Conservation (phyloP, 306 rosid genomes). For the Trifolium dubium region DNA sequence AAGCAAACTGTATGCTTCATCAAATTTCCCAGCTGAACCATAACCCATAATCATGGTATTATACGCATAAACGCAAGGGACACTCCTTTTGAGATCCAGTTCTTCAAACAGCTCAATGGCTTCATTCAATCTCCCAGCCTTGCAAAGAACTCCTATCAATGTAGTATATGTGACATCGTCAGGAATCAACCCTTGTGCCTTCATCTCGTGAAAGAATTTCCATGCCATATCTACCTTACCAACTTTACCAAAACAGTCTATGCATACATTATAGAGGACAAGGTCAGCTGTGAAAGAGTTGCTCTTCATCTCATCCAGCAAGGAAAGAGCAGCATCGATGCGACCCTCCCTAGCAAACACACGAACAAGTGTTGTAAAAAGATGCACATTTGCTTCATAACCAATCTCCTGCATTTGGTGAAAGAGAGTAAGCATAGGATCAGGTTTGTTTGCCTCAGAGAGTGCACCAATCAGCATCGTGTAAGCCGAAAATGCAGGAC, state of each 20-base stretch:
- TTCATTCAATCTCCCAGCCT: constrained; percentile 73
- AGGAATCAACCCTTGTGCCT: constrained; percentile 67
- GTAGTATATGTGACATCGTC: constrained; percentile 90
- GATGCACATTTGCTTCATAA: constrained; percentile 76
- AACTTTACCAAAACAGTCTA: constrained; percentile 87
- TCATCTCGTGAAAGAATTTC: constrained; percentile 97
- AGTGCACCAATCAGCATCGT: constrained; percentile 86
- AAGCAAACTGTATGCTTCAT: constrained; percentile 80
- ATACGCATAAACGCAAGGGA: constrained; percentile 95
- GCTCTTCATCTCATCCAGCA: constrained; percentile 93
- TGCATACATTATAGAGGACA: constrained; percentile 91
- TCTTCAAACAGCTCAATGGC: constrained; percentile 83
- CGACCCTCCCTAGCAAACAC: constrained; percentile 77
- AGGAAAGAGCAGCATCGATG: constrained; percentile 85
- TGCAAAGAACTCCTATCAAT: constrained; percentile 96
- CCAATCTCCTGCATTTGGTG: constrained; percentile 96
- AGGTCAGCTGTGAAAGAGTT: constrained; percentile 69
- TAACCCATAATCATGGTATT: constrained; percentile 99
- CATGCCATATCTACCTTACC: constrained; percentile 98
- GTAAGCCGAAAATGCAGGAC: constrained; percentile 92
- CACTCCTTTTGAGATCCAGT: constrained; percentile 71
- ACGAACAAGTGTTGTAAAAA: constrained; percentile 89
- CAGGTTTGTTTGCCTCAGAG: constrained; percentile 58
- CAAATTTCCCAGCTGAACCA: constrained; percentile 85
- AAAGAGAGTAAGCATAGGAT: constrained; percentile 70